Conservation (phyloP, 495 filamentous ascomycete species). For the Lentithecium fluviatile region DNA sequence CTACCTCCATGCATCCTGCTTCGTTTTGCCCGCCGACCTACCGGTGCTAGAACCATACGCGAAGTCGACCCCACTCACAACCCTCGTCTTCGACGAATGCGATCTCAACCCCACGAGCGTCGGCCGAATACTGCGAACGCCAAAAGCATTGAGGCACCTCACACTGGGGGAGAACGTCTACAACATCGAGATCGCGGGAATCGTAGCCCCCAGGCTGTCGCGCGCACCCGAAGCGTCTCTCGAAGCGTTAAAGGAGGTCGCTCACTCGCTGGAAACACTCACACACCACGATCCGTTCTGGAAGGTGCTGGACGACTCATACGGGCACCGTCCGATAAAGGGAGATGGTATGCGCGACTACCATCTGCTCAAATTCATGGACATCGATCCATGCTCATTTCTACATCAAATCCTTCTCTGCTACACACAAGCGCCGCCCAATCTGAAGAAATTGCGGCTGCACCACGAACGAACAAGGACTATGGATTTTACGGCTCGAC, state of each 20-base stretch:
- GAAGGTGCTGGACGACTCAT: background rate
- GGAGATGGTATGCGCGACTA: slow-evolving; percentile 22
- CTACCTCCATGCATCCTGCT: slow-evolving; percentile 28
- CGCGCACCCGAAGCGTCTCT: slow-evolving; percentile 4
- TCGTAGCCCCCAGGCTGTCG: background rate
- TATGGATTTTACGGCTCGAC: no score
- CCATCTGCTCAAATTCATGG: slow-evolving; percentile 4
- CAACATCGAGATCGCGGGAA: background rate
- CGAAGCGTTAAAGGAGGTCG: slow-evolving; percentile 8
- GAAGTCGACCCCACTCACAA: slow-evolving; percentile 9
- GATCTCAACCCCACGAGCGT: slow-evolving; percentile 2
- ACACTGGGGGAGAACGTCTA: slow-evolving; percentile 25
- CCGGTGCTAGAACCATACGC: background rate
- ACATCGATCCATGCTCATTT: slow-evolving; percentile 23
- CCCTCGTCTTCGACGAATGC: slow-evolving; percentile 30
- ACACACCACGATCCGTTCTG: slow-evolving; percentile 13
- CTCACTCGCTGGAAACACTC: slow-evolving; percentile 22
- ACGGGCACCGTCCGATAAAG: background rate
- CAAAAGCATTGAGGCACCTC: slow-evolving; percentile 14
- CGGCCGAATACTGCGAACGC: slow-evolving; percentile 10
- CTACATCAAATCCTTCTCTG: slow-evolving; percentile 10
- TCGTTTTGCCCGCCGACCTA: slow-evolving; percentile 3
- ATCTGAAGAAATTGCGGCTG: slow-evolving; percentile 14
- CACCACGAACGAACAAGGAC: background rate
- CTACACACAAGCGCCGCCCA: slow-evolving; percentile 5